Evolutionary conservation across 2,329 filamentous ascomycete genomes (phyloP).

Genomic region (Colletotrichum limetticola): DNA sequence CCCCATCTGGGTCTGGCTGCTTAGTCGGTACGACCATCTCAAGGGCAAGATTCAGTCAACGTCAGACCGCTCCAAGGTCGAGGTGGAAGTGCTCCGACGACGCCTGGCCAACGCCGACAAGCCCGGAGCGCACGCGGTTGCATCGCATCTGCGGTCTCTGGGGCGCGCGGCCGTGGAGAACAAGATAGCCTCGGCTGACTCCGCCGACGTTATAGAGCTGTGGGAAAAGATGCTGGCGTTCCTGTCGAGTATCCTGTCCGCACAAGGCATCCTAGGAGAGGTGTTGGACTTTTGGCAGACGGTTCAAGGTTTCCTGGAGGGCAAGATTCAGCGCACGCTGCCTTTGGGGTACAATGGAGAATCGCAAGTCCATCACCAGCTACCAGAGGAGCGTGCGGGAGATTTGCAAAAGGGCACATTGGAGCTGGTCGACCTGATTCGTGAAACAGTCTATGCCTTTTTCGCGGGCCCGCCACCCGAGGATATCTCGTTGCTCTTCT

Average conservation of each 20-base stretch:
- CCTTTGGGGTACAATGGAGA: constrained; percentile 85
- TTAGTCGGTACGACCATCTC: constrained; percentile 88
- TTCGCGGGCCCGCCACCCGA: constrained; percentile 91
- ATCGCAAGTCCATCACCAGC: constrained; percentile 82
- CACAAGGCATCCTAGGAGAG: constrained; percentile 86
- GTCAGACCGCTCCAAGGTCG: constrained; percentile 87
- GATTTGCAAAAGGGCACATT: constrained; percentile 82
- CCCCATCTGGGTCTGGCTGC: constrained; percentile 95
- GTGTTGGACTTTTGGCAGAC: constrained; percentile 95
- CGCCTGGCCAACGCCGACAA: constrained; percentile 80
- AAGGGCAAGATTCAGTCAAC: constrained; percentile 85
- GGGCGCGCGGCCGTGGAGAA: constrained; percentile 73
- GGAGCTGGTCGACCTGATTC: constrained; percentile 85
- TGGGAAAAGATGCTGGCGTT: constrained; percentile 91
- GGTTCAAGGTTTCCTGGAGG: constrained; percentile 88
- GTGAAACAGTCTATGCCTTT: constrained; percentile 82
- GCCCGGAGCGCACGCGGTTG: constrained; percentile 75
- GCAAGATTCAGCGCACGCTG: constrained; percentile 81
- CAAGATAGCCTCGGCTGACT: constrained; percentile 75
- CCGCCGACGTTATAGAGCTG: constrained; percentile 82
- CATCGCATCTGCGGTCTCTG: constrained; percentile 80
- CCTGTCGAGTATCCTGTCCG: constrained; percentile 78
- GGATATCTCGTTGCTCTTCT: constrained; percentile 88
- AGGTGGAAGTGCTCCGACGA: constrained; percentile 90
- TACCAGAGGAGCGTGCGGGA: constrained; percentile 75